phyloP scores from a whole-genome alignment of 1,284 basidiomycete species.

The Somion occarium region DNA sequence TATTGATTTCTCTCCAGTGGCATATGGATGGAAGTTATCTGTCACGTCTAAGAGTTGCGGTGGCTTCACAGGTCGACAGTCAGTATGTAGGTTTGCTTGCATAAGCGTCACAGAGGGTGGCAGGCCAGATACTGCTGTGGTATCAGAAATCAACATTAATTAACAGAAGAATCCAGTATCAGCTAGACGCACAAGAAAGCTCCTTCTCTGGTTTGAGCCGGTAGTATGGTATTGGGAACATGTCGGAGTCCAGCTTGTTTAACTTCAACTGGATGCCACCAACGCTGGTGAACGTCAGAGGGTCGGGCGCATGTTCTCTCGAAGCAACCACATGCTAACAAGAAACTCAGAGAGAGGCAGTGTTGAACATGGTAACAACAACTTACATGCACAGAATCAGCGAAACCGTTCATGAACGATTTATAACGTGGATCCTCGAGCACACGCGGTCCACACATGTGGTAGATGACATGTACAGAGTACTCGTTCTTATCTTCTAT shows the following conservation, averaged over 20 bases:
- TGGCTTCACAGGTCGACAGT: conserved; percentile 43
- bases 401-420: conserved; percentile 56
- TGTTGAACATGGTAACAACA: neutral
- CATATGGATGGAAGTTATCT: conserved; percentile 47
- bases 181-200: conserved; percentile 34
- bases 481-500: conserved; percentile 37
- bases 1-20: neutral
- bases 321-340: conserved; percentile 68
- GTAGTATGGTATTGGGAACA: conserved; percentile 73
- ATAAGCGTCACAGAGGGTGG: conserved; percentile 43
- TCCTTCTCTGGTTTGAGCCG: conserved; percentile 34
- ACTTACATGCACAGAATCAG: conserved; percentile 24
- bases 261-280: conserved; percentile 72
- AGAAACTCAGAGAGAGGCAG: conserved; percentile 1
- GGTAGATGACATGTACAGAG: conserved; percentile 58
- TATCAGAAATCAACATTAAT: neutral
- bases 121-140: conserved; percentile 41
- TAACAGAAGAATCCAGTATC: neutral
- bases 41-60: conserved; percentile 31
- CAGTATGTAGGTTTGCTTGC: conserved; percentile 32
- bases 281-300: conserved; percentile 71
- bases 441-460: conserved; percentile 62
- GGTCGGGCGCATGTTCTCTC: conserved; percentile 54
- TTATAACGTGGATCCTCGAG: conserved; percentile 67
- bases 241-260: conserved; percentile 62